Base-by-base conservation (phyloP, 805 yeast genomes). In the Candida ficus region DNA sequence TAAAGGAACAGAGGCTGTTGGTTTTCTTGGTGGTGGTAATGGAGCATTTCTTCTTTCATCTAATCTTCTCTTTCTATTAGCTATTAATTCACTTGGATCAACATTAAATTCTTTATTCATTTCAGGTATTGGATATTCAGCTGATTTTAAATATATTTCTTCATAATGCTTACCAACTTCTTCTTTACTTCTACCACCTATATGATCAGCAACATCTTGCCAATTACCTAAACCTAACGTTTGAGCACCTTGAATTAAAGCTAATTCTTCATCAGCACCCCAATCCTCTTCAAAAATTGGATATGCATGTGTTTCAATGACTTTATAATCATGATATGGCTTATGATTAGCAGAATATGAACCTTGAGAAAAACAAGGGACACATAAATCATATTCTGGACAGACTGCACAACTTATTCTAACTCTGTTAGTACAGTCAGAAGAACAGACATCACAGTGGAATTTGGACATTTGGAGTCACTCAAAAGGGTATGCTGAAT, bases 201-300 rank as follows among this genome's bases (percentile, higher is more conserved):
- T 86, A 57, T 87, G 95, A 57, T 93, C 98, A 10, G 96, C 83
- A n/a, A 95, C 78, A 60, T 93, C 99, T 56, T 87, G 95, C 99
- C 99, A 93, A 60, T 90, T 89, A 3, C 99, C 99, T 41, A 93
- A 61, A 0, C 99, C 99, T 33, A 77, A 73, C 9, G 86, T 82
- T 61, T 93, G 96, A 33, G 95, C 82, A 8, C 97, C 98, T 60
- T 89, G 95, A 12, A 95, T 75, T 43, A 93, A 67, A 25, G 87
- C 70, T 42, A 90, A 58, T 62, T 93, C 99, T 61, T 93, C 99
- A 64, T 93, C 99, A 1, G 99, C 99, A 28, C 99, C 99, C 98
- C 99, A 93, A 42, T 83, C 90, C 42, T 73, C 76, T 38, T 79
- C 84, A 50, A 95, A 82, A 9, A 95, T 85, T 0, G 99, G 99